phyloP scores from a whole-genome alignment of 345 rosid genomes.

The Eucalyptus cloeziana region DNA sequence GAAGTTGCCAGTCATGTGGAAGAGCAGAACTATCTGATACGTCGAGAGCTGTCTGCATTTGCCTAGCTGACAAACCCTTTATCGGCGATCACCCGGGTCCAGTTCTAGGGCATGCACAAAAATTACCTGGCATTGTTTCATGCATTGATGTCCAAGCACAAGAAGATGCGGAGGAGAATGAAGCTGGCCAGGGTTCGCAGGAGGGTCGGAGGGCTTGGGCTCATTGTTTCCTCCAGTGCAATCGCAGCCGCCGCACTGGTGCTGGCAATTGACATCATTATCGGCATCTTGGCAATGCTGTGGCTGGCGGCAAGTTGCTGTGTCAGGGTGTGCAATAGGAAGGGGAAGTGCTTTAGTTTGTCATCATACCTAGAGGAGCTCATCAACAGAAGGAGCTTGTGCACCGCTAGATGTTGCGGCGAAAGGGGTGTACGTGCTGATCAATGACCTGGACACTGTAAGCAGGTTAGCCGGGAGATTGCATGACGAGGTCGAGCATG shows the following conservation, averaged over 20 bases:
- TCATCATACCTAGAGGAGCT: not conserved
- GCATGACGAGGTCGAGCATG: conserved; percentile 54
- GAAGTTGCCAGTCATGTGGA: conserved; percentile 1
- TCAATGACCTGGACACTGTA: conserved; percentile 63
- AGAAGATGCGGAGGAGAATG: conserved; percentile 30
- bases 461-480: conserved; percentile 47
- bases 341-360: not conserved
- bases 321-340: not conserved
- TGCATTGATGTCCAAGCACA: conserved; percentile 26
- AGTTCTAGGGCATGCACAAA: conserved; percentile 22
- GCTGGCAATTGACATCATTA: conserved; percentile 45
- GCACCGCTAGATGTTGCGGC: conserved; percentile 58
- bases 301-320: conserved; percentile 9
- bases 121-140: conserved; percentile 25
- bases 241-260: conserved; percentile 29
- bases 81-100: conserved; percentile 7
- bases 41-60: conserved; percentile 37
- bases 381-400: conserved; percentile 4
- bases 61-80: conserved; percentile 43
- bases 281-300: conserved; percentile 54
- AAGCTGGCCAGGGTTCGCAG: conserved; percentile 17
- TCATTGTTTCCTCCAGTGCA: conserved; percentile 30
- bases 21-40: conserved; percentile 1
- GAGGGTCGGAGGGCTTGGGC: conserved; percentile 23
- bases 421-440: conserved; percentile 48